Evolutionary conservation across 2,329 filamentous ascomycete genomes (phyloP), one percentile per base, ranked within the genome.

Genomic region (Fusarium foetens): DNA sequence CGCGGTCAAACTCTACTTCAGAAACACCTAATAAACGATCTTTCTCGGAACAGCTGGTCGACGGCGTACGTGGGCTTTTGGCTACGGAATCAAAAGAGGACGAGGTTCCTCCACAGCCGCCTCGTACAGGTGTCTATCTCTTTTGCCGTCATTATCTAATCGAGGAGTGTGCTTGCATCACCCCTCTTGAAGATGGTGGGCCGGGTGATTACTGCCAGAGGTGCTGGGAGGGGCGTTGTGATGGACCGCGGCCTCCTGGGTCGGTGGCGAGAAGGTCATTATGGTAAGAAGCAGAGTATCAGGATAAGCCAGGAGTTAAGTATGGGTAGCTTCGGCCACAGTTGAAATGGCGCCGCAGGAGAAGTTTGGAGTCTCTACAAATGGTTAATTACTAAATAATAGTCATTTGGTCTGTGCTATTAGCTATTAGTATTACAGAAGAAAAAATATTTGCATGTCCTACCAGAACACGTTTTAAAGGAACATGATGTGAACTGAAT

Each of bases 211-310:
- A 76, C n/a, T 77, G 75, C 25, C 65, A 71, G 43, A 60, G 41
- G 19, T 76, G 75, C 42, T 76, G 74, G 75, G 63, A 64, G n/a
- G 75, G 73, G n/a, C 59, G 45, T 13, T 76, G 75, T 13, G 31
- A 31, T 13, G 75, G 73, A 13, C 65, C 63, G 7, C 53, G 48
- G 35, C 73, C 73, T 21, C 61, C 63, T 35, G 65, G 63, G 6
- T 74, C 74, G 41, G 41, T 58, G n/a, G 29, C 29, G 8, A 55
- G 58, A 55, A 71, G 52, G 39, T 46, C 46, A 51, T 23, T 73
- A 55, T 73, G 70, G 70, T 71, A 70, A 71, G 52, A 39, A 38
- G 33, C 29, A 39, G 17, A 27, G 31, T 42, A 59, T 35, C 16
- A 27, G 48, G 29, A 55, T 39, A 36, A 43, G 49, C 21, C 25